Conservation (phyloP, 768 basidiomycete genomes). For the Tylopilus plumbeoviolaceoides region DNA sequence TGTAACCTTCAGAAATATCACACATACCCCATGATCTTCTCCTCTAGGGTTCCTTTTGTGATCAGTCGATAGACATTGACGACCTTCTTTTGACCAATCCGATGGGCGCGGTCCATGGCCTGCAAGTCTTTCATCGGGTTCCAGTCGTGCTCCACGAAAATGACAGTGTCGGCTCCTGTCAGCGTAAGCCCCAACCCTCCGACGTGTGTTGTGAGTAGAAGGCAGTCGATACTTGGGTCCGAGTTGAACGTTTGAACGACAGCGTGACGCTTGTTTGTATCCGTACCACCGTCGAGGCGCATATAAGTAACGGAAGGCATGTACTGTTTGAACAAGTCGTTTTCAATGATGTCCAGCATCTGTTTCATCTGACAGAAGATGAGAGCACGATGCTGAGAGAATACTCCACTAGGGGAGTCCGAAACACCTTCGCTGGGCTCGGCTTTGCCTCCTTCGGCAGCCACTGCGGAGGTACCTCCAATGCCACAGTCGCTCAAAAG, state of each 20-base stretch:
- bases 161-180: conserved; percentile 98
- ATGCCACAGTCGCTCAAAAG: conserved; percentile 93
- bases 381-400: conserved; percentile 96
- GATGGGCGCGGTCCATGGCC: conserved; percentile 98
- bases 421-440: conserved; percentile 61
- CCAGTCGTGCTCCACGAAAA: conserved; percentile 99
- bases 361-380: conserved; percentile 99
- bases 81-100: conserved; percentile 97
- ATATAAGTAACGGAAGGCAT: conserved; percentile 99
- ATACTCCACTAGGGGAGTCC: conserved; percentile 43
- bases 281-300: conserved; percentile 93
- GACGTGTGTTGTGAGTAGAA: conserved; percentile 93
- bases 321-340: conserved; percentile 80
- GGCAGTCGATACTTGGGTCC: conserved; percentile 95
- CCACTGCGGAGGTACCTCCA: conserved; percentile 45
- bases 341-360: conserved; percentile 98
- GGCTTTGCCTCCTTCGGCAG: conserved; percentile 58
- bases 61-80: conserved; percentile 98
- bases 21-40: conserved; percentile 98
- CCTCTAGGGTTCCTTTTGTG: conserved; percentile 94
- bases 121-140: conserved; percentile 99
- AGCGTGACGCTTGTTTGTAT: conserved; percentile 90
- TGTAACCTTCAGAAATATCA: conserved; percentile 1
- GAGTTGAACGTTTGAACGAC: conserved; percentile 98
- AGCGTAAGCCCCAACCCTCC: conserved; percentile 94